A percentile compares a stretch with the other conserved stretches of the same genome.
phyloP scores from a whole-genome alignment of 140 eudicot genomes.

The Erigeron philadelphicus region DNA sequence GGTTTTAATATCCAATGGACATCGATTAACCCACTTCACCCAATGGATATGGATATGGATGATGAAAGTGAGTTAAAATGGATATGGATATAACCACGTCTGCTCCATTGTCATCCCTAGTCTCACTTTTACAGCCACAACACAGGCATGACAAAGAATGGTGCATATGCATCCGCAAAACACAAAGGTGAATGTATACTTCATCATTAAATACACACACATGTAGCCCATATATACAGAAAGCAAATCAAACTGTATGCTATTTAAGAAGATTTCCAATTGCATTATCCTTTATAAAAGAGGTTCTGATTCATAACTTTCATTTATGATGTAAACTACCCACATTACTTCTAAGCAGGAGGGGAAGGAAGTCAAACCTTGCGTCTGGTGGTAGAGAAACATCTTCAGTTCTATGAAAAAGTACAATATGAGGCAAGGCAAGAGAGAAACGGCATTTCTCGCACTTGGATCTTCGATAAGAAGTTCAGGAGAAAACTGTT shows the following conservation, averaged over 20 bases:
- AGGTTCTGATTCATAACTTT: not conserved
- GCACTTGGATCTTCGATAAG: conserved; percentile 52
- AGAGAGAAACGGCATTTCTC: conserved; percentile 31
- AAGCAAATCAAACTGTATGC: not conserved
- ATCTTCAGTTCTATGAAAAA: conserved; percentile 86
- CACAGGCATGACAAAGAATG: too few species aligned
- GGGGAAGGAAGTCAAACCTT: conserved; percentile 43
- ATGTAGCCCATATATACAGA: not conserved
- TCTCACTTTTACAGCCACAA: too few species aligned
- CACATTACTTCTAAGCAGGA: not conserved
- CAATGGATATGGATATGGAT: too few species aligned
- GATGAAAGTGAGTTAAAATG: too few species aligned
- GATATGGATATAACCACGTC: too few species aligned
- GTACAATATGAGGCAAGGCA: conserved; percentile 87
- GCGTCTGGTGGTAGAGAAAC: conserved; percentile 69
- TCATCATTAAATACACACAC: too few species aligned
- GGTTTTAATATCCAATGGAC: too few species aligned
- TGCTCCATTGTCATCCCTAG: too few species aligned
- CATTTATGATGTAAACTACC: not conserved
- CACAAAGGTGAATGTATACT: too few species aligned
- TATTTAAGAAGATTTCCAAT: not conserved
- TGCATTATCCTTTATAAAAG: not conserved
- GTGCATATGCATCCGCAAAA: too few species aligned
- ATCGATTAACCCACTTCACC: too few species aligned
- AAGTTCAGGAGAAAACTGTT: conserved; percentile 68